Evolutionary conservation across 495 filamentous ascomycete genomes (phyloP), one percentile per base, ranked within the genome.

Genomic region (Collariella sp.): DNA sequence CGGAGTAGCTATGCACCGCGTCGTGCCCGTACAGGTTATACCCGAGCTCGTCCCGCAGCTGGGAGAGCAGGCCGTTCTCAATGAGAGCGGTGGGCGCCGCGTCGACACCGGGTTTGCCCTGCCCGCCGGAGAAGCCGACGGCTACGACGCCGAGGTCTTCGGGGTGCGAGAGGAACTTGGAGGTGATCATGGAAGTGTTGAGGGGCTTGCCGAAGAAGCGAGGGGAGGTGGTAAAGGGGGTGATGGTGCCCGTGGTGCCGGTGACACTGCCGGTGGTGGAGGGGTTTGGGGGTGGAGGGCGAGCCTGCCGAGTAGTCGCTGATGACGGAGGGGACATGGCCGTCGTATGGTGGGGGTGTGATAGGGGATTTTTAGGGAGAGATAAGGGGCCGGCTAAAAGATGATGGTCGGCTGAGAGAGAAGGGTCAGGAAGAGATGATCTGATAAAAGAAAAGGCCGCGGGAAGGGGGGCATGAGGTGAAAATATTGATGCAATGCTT

Each of bases 51-150:
- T 87, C 79, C 64, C 77, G 78, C 42, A 99, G 79, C 61, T 95
- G 87, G 31, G 79, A 79, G 55, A 97, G 84, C 31, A 99, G 84
- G 26, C 93, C 93, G 38, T 87, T 79, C 60, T 90, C 81, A 59
- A 99, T 93, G 29, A 99, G 80, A 43, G 90, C 93, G 64, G 85
- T 85, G 26, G 93, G 94, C 2, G 89, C 93, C 4, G 88, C 88
- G 67, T 99, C 93, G 50, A 95, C 91, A 57, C 93, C 93, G 22
- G 82, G 74, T 76, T 97, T 96, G 73, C 84, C 91, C 80, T 98
- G 93, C 47, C 93, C 93, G 61, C 94, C 93, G 51, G 90, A 95
- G 78, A 98, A 98, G 54, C 91, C 91, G 18, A 97, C 93, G 24
- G 91, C 91, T 36, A 97, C 88, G 46, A 98, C 79, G 52, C 93